Conservation (phyloP, 441 rosid genomes). For the Adansonia rubrostipa region DNA sequence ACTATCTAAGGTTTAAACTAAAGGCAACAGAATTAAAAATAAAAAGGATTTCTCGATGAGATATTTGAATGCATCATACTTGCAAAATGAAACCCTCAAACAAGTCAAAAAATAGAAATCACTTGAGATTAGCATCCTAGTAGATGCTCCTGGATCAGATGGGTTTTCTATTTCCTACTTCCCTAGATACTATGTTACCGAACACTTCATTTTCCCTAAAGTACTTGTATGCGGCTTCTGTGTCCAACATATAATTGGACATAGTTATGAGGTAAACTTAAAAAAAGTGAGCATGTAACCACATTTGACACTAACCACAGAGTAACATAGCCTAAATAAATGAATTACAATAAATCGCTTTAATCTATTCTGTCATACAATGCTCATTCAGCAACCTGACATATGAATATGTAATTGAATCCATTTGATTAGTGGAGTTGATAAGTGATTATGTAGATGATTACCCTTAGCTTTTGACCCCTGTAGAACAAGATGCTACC, state of each 20-base stretch:
- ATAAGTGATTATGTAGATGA: neutral
- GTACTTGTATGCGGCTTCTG: too few relatives aligned
- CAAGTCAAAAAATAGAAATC: neutral
- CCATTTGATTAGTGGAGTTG: neutral
- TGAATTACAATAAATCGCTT: neutral
- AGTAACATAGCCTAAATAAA: neutral
- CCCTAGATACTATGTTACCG: neutral
- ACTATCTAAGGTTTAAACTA: neutral
- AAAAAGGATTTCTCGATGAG: neutral
- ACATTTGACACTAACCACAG: neutral
- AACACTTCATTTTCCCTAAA: too few relatives aligned
- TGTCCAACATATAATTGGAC: too few relatives aligned
- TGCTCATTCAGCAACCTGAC: neutral
- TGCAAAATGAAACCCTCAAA: constrained; percentile 14
- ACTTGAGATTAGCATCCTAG: neutral
- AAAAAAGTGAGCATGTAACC: neutral
- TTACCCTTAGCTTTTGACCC: constrained; percentile 48
- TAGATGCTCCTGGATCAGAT: too few relatives aligned
- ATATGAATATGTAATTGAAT: neutral
- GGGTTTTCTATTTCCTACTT: neutral
- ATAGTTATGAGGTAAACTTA: neutral
- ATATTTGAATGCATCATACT: neutral
- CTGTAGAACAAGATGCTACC: constrained; percentile 47
- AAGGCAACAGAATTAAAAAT: neutral
- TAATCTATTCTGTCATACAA: neutral